Evolutionary conservation across 805 yeast genomes (phyloP).

Genomic region (Metschnikowia cerradonensis): DNA sequence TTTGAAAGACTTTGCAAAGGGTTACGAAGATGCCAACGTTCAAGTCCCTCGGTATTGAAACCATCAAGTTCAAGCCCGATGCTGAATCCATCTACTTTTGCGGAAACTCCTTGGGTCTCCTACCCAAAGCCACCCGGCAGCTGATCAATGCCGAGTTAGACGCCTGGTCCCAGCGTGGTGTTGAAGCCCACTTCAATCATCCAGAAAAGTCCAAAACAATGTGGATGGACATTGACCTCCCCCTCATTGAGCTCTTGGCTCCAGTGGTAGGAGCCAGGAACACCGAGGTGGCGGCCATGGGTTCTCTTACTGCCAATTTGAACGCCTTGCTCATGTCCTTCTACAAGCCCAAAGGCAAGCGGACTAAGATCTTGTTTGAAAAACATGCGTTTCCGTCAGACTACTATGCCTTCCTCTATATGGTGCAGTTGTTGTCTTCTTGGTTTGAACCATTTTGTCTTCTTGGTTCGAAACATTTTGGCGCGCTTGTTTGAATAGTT

Average conservation of each 20-base stretch:
- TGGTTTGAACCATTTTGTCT: too few relatives aligned
- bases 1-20: too few relatives aligned
- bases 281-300: conserved; percentile 85
- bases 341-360: conserved; percentile 58
- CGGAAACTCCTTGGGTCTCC: conserved; percentile 91
- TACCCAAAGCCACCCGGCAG: conserved; percentile 62
- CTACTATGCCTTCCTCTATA: conserved; percentile 76
- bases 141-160: conserved; percentile 65
- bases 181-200: conserved; percentile 79
- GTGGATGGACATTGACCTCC: conserved; percentile 86
- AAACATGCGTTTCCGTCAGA: conserved; percentile 91
- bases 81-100: conserved; percentile 58
- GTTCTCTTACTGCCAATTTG: conserved; percentile 76
- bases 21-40: conserved; percentile 71
- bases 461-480: too few relatives aligned
- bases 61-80: conserved; percentile 12
- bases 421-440: conserved; percentile 60
- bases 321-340: conserved; percentile 72
- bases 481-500: too few relatives aligned
- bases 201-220: conserved; percentile 50
- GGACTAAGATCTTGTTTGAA: conserved; percentile 75
- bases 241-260: conserved; percentile 64
- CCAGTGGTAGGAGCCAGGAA: conserved; percentile 71
- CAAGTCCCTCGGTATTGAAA: conserved; percentile 48
- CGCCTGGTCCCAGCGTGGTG: conserved; percentile 82